Evolutionary conservation across 371 early-diverging fungal species (phyloP), one percentile per base, ranked within the genome.

Genomic region (Lichtheimia corymbifera): DNA sequence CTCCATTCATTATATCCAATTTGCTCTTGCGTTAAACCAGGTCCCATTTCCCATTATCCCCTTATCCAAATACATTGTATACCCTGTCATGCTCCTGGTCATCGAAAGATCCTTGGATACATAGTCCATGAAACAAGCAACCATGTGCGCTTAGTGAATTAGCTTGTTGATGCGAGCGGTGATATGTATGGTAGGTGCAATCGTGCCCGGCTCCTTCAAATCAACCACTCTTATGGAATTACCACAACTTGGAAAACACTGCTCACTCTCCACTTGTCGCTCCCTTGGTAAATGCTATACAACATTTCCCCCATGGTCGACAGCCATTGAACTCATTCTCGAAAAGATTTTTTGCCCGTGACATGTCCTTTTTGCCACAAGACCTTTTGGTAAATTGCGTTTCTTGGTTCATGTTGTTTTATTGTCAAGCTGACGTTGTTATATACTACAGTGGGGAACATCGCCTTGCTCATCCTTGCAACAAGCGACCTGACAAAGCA

Each of bases 331-430:
- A 4, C 47, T 47, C 47, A 47, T 47, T 17, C 18, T 17, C 17
- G n/a, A 18, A 45, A n/a, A 56, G 57, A 56, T 47, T 56, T 56
- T 27, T 56, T 56, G n/a, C 57, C 57, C 2, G 42, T 56, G 17
- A 56, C 57, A 41, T 56, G 57, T 25, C 57, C 28, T 9, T 56
- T 56, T 25, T 56, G 57, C 25, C 43, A 56, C 18, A 28, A 44
- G 57, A 56, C 57, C 4, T 56, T 56, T 42, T 56, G 57, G 57
- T 56, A 56, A 47, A n/a, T n/a, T n/a, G n/a, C n/a, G 2, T 47
- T 18, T 0, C 11, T 1, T 13, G 0, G 22, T 47, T 5, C 45
- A 45, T 5, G 5, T 4, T 47, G 22, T 17, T 22, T 7, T 18
- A 47, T 47, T 18, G 6, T n/a, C 15, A 47, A 47, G 47, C 6